A percentile compares a stretch with the other conserved stretches of the same genome.
These are phyloP conservation scores for Podila minutissima DNA, from an alignment of 192 early-diverging fungal species.

Conservation along the genomic window DNA sequence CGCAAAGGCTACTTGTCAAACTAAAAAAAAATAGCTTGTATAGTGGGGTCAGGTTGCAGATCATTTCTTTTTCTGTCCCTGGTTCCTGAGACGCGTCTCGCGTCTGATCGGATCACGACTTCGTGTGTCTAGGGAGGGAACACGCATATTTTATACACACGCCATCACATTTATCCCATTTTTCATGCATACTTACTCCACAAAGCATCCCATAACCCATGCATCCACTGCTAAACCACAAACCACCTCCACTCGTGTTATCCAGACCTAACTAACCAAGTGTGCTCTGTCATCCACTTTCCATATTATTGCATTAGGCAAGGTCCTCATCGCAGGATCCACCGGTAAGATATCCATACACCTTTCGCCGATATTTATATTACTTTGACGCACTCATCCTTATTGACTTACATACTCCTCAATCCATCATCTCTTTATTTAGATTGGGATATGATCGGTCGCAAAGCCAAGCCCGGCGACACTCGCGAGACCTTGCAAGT, in stretches of 20 bases:
- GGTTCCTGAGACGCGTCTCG: constrained; percentile 4
- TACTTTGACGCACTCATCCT: background rate
- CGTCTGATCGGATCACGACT: background rate
- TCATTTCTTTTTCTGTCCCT: background rate
- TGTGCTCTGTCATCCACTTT: background rate
- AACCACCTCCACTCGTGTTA: no score
- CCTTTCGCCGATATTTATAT: background rate
- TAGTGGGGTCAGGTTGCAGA: background rate
- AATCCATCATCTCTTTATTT: background rate
- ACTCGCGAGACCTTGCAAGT: constrained; percentile 32
- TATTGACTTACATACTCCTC: background rate
- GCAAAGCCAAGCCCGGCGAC: constrained; percentile 46
- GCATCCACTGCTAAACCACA: no score
- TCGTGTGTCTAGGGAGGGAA: background rate
- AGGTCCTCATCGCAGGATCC: constrained; percentile 45
- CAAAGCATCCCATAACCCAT: no score
- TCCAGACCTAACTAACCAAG: background rate
- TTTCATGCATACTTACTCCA: no score
- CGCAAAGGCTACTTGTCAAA: no score
- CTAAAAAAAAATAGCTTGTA: no score
- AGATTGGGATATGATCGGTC: constrained; percentile 54
- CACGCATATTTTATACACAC: no score
- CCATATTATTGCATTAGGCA: constrained; percentile 9
- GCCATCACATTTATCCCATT: no score
- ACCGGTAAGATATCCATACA: constrained; percentile 16